Evolutionary conservation across 2,329 filamentous ascomycete genomes (phyloP), one percentile per base, ranked within the genome.

Genomic region (Phialophora verrucosa): DNA sequence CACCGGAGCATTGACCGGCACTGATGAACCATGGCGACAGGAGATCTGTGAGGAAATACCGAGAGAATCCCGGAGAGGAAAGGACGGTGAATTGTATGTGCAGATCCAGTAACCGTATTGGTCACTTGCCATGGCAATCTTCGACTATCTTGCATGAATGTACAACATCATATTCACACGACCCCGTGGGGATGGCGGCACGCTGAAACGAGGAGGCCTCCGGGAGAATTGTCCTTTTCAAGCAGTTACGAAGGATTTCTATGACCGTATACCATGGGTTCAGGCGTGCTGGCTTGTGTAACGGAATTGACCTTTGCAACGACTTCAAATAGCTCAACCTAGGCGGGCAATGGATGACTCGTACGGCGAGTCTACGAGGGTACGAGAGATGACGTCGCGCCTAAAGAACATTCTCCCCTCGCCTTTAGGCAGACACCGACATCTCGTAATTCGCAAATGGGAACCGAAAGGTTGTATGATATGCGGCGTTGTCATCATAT

Each of bases 381-480:
- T 59, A 64, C 47, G 50, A n/a, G 42, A 55, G 58, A 64, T 67
- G 65, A 64, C 61, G 64, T 66, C 61, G 58, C 31, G 38, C 47
- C 61, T 61, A 49, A 66, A 42, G 44, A 63, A 49, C 27, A 27
- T 53, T 42, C 11, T 42, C n/a, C 31, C 31, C 59, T 61, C 49
- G 32, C 32, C 8, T 53, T 64, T 25, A 64, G 62, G 62, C 62
- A 64, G 62, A 59, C 62, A 55, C 25, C 35, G 60, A 55, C 32
- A 56, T 31, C 14, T 62, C 59, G 59, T 62, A 47, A 42, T 47
- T 31, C 35, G 50, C 38, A 49, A 47, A 27, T 27, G 25, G 60
- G 51, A 54, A 55, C 50, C 3, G 31, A 47, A 38, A 35, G 50
- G 32, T 7, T 32, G 50, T 55, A 49, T 49, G 38, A 31, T 44